Percentiles rank a stretch among this genome's conserved stretches.
These are phyloP conservation scores for Zygoascus sp. DNA, from an alignment of 1,139 yeast species.

Conservation along the genomic window DNA sequence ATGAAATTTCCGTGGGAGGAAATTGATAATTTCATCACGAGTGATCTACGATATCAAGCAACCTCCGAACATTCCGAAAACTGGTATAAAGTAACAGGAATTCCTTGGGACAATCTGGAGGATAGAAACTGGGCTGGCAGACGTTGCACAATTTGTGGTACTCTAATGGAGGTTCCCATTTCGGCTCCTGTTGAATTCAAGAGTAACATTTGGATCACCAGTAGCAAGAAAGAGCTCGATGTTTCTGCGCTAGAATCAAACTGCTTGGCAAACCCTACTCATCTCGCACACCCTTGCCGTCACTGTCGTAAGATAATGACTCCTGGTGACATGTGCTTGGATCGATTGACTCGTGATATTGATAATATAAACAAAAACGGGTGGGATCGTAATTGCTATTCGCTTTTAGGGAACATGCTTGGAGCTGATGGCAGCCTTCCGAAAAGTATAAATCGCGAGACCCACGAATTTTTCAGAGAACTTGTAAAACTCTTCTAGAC, in stretches of 20 bases:
- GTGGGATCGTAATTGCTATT: too few species aligned
- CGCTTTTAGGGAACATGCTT: too few species aligned
- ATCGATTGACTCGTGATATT: background rate
- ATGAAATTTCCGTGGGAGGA: slow-evolving; percentile 34
- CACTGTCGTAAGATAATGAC: background rate
- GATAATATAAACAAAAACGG: too few species aligned
- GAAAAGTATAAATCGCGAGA: too few species aligned
- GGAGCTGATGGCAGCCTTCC: too few species aligned
- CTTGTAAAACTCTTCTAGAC: background rate
- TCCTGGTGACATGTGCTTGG: background rate
- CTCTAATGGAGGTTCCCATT: background rate
- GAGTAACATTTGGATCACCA: background rate
- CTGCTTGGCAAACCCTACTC: background rate
- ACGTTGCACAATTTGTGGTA: background rate
- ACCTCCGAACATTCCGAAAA: background rate
- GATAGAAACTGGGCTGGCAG: background rate
- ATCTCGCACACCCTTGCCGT: background rate
- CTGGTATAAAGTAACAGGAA: background rate
- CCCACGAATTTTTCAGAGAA: too few species aligned
- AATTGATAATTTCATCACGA: slow-evolving; percentile 15
- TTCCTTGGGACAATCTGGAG: background rate
- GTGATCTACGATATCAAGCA: background rate
- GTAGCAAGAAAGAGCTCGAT: too few species aligned
- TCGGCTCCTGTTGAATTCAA: background rate
- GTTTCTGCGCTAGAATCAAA: background rate